Conservation (phyloP, 2,329 filamentous ascomycete genomes). For the Diplocarpon mali region DNA sequence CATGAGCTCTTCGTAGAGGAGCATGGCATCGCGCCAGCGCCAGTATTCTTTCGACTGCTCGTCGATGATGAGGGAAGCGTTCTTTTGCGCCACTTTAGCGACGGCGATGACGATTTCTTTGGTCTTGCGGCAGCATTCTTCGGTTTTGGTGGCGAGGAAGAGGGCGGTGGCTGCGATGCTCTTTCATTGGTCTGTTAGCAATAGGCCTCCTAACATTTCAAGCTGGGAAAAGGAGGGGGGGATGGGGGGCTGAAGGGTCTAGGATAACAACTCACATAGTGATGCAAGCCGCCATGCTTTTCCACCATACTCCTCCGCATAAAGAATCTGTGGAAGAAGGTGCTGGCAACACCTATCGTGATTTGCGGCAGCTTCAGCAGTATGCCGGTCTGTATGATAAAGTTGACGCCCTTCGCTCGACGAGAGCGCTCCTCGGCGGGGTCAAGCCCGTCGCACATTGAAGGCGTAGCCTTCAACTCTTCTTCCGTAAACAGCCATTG, state of each 20-base stretch:
- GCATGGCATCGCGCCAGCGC: conserved; percentile 91
- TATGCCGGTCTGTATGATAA: conserved; percentile 89
- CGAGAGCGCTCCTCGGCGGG: conserved; percentile 67
- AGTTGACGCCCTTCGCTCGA: conserved; percentile 87
- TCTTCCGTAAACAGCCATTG: conserved; percentile 88
- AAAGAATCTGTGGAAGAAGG: conserved; percentile 93
- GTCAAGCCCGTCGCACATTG: conserved; percentile 70
- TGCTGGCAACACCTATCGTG: conserved; percentile 81
- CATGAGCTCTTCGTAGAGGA: conserved; percentile 86
- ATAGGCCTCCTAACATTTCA: conserved; percentile 1
- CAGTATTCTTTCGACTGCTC: conserved; percentile 98
- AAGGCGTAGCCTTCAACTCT: conserved; percentile 74
- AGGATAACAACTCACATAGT: conserved; percentile 56
- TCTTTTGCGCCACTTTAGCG: conserved; percentile 90
- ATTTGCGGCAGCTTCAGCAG: conserved; percentile 86
- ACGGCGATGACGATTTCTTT: conserved; percentile 90
- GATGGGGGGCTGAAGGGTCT: background rate
- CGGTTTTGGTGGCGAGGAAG: conserved; percentile 92
- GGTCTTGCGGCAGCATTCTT: conserved; percentile 93
- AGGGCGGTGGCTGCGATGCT: conserved; percentile 82
- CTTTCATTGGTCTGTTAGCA: conserved; percentile 30
- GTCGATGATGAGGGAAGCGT: conserved; percentile 78
- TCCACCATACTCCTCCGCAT: conserved; percentile 79
- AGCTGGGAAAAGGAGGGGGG: conserved; percentile 7
- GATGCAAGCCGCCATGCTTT: conserved; percentile 69